Evolutionary conservation across 176 grass and related monocot genomes (phyloP), one percentile per base, ranked within the genome.

Genomic region (Metroxylon sagu): DNA sequence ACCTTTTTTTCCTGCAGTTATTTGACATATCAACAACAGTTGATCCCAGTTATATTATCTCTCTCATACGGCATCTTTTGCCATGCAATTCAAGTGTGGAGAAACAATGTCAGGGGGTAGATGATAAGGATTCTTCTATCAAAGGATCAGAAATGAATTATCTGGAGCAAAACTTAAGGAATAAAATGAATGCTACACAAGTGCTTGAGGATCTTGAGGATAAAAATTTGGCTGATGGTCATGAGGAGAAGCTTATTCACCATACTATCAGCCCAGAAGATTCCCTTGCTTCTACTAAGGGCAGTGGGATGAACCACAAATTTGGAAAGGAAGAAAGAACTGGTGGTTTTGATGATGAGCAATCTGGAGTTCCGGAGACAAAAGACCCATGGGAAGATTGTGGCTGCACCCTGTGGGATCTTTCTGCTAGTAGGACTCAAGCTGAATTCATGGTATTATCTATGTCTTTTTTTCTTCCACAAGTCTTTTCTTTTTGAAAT

Each of bases 11-110:
- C 49, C 29, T 71, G 31, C 80, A 91, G 92, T 29, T 76, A 54
- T 72, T 72, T 50, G 87, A 97, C 59, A 71, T 84, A 6, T 25
- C 73, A 17, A 91, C 84, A 35, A 91, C 87, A 55, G 81, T 97
- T 83, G 93, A 97, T 78, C 93, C 87, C 49, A 88, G 87, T 76
- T 91, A 88, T 76, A 87, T 71, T 8, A 97, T 97, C 64, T 88
- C 83, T 50, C 84, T 91, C 70, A 83, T 97, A 66, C 65, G 93
- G 62, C 76, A 78, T 63, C 81, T 97, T 52, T 29, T 97, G 26
- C 87, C 93, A 69, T 35, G 67, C 52, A 77, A 78, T 43, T 78
- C 69, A 26, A 75, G 76, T 57, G 67, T 52, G 65, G 77, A 72
- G 49, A 87, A 82, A 64, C 68, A 72, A 65, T 82, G 18, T 76